These are phyloP conservation scores for Aspergillus sp. DNA, from an alignment of 2,329 filamentous ascomycete genomes.

Conservation along the genomic window DNA sequence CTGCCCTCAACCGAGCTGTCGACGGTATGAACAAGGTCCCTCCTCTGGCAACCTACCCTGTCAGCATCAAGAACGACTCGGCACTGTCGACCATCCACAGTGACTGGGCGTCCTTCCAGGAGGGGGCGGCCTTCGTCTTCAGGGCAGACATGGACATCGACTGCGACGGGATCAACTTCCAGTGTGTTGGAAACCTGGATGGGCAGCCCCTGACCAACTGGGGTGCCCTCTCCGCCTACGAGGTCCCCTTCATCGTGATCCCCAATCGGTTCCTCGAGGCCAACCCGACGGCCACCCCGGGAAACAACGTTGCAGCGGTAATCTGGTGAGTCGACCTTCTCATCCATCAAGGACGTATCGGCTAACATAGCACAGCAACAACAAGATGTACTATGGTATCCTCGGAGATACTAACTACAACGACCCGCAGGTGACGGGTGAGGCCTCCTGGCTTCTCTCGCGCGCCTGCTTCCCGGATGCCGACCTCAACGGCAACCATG, in stretches of 20 bases:
- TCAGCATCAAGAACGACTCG: constrained; percentile 24
- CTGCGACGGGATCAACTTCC: constrained; percentile 36
- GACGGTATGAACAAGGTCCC: constrained; percentile 30
- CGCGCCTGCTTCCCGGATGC: constrained; percentile 38
- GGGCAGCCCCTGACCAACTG: constrained; percentile 35
- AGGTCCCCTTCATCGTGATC: constrained; percentile 39
- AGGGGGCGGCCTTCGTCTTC: constrained; percentile 36
- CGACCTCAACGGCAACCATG: constrained; percentile 32
- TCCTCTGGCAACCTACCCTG: constrained; percentile 29
- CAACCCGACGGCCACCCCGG: constrained; percentile 27
- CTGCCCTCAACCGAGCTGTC: constrained; percentile 31
- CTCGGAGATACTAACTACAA: constrained; percentile 37
- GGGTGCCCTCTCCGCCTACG: constrained; percentile 36
- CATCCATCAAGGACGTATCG: not conserved
- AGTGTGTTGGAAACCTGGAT: constrained; percentile 37
- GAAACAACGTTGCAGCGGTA: constrained; percentile 37
- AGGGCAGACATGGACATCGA: constrained; percentile 41
- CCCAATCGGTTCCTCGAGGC: constrained; percentile 33
- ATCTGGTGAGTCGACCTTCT: constrained; percentile 29
- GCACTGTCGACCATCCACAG: constrained; percentile 32
- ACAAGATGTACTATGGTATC: constrained; percentile 40
- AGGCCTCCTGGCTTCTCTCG: constrained; percentile 40
- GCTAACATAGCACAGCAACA: constrained; percentile 24
- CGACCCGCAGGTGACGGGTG: constrained; percentile 35
- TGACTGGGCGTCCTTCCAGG: constrained; percentile 32